Base-by-base conservation (phyloP, 129 eudicot species). In the Mikania micrantha region DNA sequence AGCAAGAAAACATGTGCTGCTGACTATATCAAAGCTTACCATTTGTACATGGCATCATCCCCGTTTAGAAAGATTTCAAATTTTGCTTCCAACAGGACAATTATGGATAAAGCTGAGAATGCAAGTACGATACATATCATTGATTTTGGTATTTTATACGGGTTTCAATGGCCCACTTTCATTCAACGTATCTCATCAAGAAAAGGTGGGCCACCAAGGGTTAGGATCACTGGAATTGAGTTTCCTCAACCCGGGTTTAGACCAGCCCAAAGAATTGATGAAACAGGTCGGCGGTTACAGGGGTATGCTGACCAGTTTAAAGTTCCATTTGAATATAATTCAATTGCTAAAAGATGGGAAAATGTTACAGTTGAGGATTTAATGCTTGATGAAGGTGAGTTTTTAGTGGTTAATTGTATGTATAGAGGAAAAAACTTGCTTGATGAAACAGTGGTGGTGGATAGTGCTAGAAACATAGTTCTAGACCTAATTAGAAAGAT, bases 221-320 rank as follows among this genome's bases (percentile, higher is more conserved):
- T 92, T 13, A 68, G 84, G 32, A 88, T 92, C 7, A 92, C 98
- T 0, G 98, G 98, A 4, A 86, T 92, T 3, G 98, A 88, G 16
- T 80, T 92, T 65, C 98, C 98, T n/a, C 90, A 83, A 70, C 96
- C 96, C 3, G 97, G 97, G 54, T 88, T 88, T 68, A 45, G 86
- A 16, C 97, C 97, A 4, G 94, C 96, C 6, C 90, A 87, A 54
- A 76, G 87, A 53, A 80, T 88, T 13, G 90, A 85, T 61, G 95
- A 83, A 71, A 88, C 96, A 5, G 97, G 97, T 17, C 74, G 75
- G 0, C 76, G 97, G 29, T 79, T 91, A 68, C 78, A 75, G 19
- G 82, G 78, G 41, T 91, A 91, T 65, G 86, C 86, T 2, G 48
- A 74, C 27, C 64, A 4, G 0, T 91, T 85, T 66, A 74, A 76